Conservation (phyloP, 2,329 filamentous ascomycete species). For the Fusarium tricinctum region DNA sequence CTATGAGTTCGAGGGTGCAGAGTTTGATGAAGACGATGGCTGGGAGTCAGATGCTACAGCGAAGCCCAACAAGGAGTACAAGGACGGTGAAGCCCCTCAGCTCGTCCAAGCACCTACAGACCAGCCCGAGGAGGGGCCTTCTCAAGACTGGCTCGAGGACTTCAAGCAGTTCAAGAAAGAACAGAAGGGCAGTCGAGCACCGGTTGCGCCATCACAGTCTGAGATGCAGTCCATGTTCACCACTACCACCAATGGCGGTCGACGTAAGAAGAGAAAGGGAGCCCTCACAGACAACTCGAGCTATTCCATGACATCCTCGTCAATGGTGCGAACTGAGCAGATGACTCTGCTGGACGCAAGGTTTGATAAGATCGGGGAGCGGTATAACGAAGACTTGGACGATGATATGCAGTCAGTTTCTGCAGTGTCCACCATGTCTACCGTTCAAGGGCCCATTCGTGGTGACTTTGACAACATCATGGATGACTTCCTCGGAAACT, state of each 20-base stretch:
- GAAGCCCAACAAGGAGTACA: constrained; percentile 76
- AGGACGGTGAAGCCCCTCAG: constrained; percentile 62
- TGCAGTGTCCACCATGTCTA: constrained; percentile 73
- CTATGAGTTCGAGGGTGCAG: constrained; percentile 80
- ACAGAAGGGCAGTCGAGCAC: constrained; percentile 64
- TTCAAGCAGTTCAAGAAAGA: constrained; percentile 96
- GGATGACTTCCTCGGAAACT: constrained; percentile 89
- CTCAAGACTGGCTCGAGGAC: constrained; percentile 89
- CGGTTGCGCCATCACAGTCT: constrained; percentile 65
- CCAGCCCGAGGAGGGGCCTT: constrained; percentile 71
- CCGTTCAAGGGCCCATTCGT: constrained; percentile 76
- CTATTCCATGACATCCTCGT: constrained; percentile 93
- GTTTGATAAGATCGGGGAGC: constrained; percentile 91
- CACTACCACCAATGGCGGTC: constrained; percentile 82
- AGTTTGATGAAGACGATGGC: constrained; percentile 78
- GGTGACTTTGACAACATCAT: constrained; percentile 90
- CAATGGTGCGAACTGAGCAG: constrained; percentile 88
- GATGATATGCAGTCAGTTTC: constrained; percentile 70
- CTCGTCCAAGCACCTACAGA: constrained; percentile 61
- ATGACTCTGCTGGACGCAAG: constrained; percentile 87
- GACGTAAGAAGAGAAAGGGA: constrained; percentile 94
- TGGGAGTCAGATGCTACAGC: constrained; percentile 97
- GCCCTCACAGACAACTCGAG: constrained; percentile 88
- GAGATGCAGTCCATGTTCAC: constrained; percentile 80
- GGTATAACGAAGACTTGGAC: constrained; percentile 70